Conservation (phyloP, 2,329 filamentous ascomycete genomes). For the Cercospora sp. region DNA sequence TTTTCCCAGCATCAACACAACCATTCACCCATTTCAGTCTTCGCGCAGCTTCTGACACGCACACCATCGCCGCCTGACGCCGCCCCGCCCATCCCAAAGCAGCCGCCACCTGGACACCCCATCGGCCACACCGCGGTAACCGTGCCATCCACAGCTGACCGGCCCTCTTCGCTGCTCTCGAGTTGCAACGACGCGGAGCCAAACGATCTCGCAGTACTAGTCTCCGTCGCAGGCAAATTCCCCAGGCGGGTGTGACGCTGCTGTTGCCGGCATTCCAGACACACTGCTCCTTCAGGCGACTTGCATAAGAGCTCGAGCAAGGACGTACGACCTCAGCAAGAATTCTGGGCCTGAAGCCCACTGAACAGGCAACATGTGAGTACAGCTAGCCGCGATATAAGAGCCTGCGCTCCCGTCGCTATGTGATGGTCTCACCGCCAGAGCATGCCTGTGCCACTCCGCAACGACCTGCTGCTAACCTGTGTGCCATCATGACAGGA, state of each 20-base stretch:
- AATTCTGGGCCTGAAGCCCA: constrained; percentile 11
- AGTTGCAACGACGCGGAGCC: constrained; percentile 1
- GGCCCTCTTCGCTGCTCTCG: neutral
- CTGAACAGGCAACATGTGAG: constrained; percentile 34
- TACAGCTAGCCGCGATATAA: constrained; percentile 23
- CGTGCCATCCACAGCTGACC: neutral
- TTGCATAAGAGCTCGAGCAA: constrained; percentile 26
- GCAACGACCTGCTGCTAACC: constrained; percentile 27
- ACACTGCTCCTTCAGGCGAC: constrained; percentile 22
- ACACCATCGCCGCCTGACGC: constrained; percentile 1
- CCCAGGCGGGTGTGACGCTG: constrained; percentile 26
- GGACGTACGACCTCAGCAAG: constrained; percentile 21
- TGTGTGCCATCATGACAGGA: constrained; percentile 54
- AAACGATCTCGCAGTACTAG: constrained; percentile 8
- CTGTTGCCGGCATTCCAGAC: constrained; percentile 23
- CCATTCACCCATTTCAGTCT: constrained; percentile 4
- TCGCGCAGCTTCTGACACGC: constrained; percentile 17
- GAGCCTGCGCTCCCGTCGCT: constrained; percentile 13
- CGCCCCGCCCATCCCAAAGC: neutral
- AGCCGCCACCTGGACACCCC: constrained; percentile 3
- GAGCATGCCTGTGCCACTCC: constrained; percentile 31
- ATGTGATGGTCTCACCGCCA: constrained; percentile 34
- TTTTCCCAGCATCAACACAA: neutral
- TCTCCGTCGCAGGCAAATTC: neutral
- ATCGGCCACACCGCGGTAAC: constrained; percentile 1